Evolutionary conservation across 208 protist genomes (phyloP).

Genomic region (Acanthamoeba healyi): DNA sequence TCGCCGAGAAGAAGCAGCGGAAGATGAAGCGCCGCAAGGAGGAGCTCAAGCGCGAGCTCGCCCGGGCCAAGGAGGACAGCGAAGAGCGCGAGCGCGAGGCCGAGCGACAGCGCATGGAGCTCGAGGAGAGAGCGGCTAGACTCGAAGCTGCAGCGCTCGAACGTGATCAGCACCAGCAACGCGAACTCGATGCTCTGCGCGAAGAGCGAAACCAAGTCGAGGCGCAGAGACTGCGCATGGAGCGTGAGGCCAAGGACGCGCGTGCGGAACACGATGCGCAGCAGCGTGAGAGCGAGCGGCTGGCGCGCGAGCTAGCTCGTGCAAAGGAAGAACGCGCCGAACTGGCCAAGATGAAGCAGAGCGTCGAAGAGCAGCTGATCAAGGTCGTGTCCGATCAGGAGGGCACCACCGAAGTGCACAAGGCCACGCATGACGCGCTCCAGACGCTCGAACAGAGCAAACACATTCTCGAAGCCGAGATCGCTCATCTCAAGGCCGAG

Average conservation of each 20-base stretch:
- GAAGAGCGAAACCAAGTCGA: background rate
- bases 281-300: background rate
- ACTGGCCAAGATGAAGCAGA: background rate
- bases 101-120: slow-evolving; percentile 20
- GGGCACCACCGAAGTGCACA: slow-evolving; percentile 6
- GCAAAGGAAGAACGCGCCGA: slow-evolving; percentile 14
- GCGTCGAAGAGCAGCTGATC: slow-evolving; percentile 26
- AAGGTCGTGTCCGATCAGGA: background rate
- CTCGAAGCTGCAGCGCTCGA: background rate
- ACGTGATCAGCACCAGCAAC: background rate
- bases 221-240: background rate
- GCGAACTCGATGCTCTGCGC: background rate
- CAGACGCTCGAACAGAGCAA: slow-evolving; percentile 30
- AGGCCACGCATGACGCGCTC: background rate
- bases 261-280: slow-evolving; percentile 15
- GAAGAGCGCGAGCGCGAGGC: background rate
- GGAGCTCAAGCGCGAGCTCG: slow-evolving; percentile 54
- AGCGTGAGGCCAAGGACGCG: slow-evolving; percentile 30
- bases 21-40: slow-evolving; percentile 60
- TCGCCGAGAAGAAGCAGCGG: background rate
- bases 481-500: background rate
- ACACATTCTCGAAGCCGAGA: background rate
- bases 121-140: background rate
- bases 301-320: background rate
- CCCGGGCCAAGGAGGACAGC: background rate